These are phyloP conservation scores for Cunninghamia lanceolata DNA, from an alignment of 75 land plant genomes.

Conservation along the genomic window DNA sequence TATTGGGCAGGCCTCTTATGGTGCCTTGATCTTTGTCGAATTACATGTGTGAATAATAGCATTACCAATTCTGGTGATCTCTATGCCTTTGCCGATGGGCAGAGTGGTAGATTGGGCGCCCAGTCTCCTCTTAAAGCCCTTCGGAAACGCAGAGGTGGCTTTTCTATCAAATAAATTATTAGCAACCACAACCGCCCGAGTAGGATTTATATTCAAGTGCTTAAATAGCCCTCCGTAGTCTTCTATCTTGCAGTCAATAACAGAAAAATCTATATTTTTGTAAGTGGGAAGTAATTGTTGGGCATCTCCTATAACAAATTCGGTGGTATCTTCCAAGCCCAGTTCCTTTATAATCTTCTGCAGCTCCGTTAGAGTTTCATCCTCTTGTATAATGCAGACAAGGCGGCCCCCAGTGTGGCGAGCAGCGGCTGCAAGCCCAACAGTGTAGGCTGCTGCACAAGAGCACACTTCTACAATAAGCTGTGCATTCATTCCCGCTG, in stretches of 20 bases:
- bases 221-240: conserved; percentile 32
- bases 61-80: conserved; percentile 40
- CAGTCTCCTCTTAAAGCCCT: conserved; percentile 19
- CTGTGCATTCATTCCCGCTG: conserved; percentile 62
- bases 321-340: conserved; percentile 37
- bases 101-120: conserved; percentile 31
- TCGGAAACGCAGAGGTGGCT: conserved; percentile 14
- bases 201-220: conserved; percentile 29
- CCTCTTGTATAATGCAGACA: conserved; percentile 51
- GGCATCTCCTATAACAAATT: conserved; percentile 61
- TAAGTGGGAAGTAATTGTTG: conserved; percentile 25
- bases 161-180: conserved; percentile 38
- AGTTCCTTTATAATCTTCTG: conserved; percentile 34
- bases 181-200: conserved; percentile 61
- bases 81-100: conserved; percentile 66
- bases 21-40: neutral
- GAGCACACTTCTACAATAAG: conserved; percentile 54
- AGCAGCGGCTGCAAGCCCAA: conserved; percentile 55
- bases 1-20: no score
- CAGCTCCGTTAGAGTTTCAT: conserved; percentile 32
- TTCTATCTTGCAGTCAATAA: conserved; percentile 43
- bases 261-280: conserved; percentile 47
- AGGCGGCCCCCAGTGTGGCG: conserved; percentile 65
- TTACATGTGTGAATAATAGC: conserved; percentile 7
- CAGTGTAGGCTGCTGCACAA: conserved; percentile 19